phyloP scores from a whole-genome alignment of 768 basidiomycete species.

The Mycena kentingensis region DNA sequence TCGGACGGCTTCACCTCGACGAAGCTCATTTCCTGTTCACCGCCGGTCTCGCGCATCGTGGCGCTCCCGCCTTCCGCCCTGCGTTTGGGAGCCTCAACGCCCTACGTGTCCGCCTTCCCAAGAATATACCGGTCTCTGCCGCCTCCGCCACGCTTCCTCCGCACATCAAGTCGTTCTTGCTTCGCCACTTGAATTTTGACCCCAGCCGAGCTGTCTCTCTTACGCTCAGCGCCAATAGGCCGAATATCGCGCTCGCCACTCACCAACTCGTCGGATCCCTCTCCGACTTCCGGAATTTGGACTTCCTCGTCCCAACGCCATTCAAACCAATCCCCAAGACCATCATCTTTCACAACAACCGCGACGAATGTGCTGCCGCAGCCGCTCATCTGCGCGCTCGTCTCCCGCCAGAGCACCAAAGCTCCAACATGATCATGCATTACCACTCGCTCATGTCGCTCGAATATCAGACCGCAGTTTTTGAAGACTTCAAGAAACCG shows the following conservation, averaged over 20 bases:
- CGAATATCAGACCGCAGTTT: conserved; percentile 23
- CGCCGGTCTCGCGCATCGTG: conserved; percentile 24
- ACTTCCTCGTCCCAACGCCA: conserved; percentile 23
- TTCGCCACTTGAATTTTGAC: conserved; percentile 13
- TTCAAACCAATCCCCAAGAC: conserved; percentile 11
- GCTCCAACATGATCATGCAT: conserved; percentile 24
- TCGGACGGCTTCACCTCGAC: conserved; percentile 24
- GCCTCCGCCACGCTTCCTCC: conserved; percentile 28
- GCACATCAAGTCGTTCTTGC: conserved; percentile 24
- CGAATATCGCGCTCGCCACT: conserved; percentile 33
- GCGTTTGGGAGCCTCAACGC: conserved; percentile 24
- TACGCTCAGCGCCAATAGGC: conserved; percentile 26
- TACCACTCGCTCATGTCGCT: conserved; percentile 33
- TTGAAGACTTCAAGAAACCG: conserved; percentile 19
- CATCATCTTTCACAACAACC: conserved; percentile 24
- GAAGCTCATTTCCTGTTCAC: conserved; percentile 28
- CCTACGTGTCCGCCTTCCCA: conserved; percentile 1
- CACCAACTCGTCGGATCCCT: conserved; percentile 26
- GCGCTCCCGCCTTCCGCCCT: conserved; percentile 27
- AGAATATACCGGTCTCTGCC: conserved; percentile 8
- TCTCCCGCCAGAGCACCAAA: conserved; percentile 13
- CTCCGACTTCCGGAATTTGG: conserved; percentile 27
- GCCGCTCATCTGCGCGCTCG: conserved; percentile 7
- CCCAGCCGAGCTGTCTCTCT: conserved; percentile 11
- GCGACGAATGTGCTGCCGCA: conserved; percentile 8